Conservation (phyloP, 2,329 filamentous ascomycete species). For the Teratosphaeria gauchensis region DNA sequence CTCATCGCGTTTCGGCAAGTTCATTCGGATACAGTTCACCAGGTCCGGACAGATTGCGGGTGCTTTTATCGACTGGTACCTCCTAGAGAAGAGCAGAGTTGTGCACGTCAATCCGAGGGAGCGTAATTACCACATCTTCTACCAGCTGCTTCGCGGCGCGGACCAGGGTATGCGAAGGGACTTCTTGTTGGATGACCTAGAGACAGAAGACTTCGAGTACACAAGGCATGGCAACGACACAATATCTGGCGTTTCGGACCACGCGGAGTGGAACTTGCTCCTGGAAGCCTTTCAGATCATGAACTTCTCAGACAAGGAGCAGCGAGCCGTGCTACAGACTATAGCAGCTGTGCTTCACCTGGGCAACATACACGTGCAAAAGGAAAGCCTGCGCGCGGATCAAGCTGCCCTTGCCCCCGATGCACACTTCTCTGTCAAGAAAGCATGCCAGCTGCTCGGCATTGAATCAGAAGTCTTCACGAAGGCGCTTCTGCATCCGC, state of each 20-base stretch:
- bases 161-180: conserved; percentile 62
- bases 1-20: conserved; percentile 96
- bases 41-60: conserved; percentile 82
- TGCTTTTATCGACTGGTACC: conserved; percentile 97
- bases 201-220: conserved; percentile 82
- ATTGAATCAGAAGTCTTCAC: conserved; percentile 78
- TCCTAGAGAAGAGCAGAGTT: conserved; percentile 95
- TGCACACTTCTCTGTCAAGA: conserved; percentile 62
- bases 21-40: conserved; percentile 93
- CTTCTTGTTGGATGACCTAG: conserved; percentile 64
- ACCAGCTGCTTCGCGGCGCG: conserved; percentile 83
- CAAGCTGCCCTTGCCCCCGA: conserved; percentile 76
- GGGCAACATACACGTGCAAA: conserved; percentile 81
- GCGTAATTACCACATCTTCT: conserved; percentile 95
- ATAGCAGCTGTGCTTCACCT: conserved; percentile 87
- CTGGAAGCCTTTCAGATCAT: conserved; percentile 92
- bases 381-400: conserved; percentile 82
- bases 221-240: conserved; percentile 84
- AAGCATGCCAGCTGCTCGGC: conserved; percentile 74
- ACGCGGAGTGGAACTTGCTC: conserved; percentile 78
- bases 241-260: conserved; percentile 82
- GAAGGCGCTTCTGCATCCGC: conserved; percentile 80
- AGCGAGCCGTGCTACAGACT: conserved; percentile 71
- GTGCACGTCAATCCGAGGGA: conserved; percentile 80
- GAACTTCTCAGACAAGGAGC: conserved; percentile 81